phyloP scores from a whole-genome alignment of 805 yeast species.

The Wickerhamiella musiphila region DNA sequence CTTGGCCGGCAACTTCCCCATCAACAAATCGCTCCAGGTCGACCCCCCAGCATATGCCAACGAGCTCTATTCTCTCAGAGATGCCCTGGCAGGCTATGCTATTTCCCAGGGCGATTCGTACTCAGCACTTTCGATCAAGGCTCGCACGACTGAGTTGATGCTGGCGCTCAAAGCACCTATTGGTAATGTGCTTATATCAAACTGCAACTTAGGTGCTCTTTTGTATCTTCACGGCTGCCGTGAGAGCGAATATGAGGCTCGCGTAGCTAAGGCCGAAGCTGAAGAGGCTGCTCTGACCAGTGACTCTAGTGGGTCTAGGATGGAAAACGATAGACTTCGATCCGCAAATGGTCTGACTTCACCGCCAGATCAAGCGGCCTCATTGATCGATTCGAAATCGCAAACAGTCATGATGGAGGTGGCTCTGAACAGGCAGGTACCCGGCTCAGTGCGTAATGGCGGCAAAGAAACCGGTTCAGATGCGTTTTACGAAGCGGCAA shows the following conservation, averaged over 20 bases:
- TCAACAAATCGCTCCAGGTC: not conserved
- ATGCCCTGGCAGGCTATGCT: slow-evolving; percentile 53
- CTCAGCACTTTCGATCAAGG: slow-evolving; percentile 41
- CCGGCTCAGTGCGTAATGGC: no score
- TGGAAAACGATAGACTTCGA: no score
- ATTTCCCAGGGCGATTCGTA: slow-evolving; percentile 50
- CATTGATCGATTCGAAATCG: no score
- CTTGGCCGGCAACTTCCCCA: not conserved
- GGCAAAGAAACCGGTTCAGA: not conserved
- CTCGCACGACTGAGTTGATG: slow-evolving; percentile 56
- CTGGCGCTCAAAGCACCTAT: slow-evolving; percentile 50
- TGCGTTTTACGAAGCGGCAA: not conserved
- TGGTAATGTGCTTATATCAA: slow-evolving; percentile 44
- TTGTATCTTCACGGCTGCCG: slow-evolving; percentile 35
- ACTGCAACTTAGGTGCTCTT: slow-evolving; percentile 54
- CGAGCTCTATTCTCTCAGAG: slow-evolving; percentile 64
- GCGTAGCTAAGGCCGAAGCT: not conserved
- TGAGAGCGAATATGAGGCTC: not conserved
- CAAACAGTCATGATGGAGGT: no score
- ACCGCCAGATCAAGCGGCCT: no score
- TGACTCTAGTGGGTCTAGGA: no score
- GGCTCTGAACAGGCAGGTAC: no score
- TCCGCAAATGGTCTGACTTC: no score
- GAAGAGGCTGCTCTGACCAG: not conserved
- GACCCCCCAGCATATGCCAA: slow-evolving; percentile 31